Evolutionary conservation across 2,329 filamentous ascomycete genomes (phyloP).

Genomic region (Sclerotinia spermophila): DNA sequence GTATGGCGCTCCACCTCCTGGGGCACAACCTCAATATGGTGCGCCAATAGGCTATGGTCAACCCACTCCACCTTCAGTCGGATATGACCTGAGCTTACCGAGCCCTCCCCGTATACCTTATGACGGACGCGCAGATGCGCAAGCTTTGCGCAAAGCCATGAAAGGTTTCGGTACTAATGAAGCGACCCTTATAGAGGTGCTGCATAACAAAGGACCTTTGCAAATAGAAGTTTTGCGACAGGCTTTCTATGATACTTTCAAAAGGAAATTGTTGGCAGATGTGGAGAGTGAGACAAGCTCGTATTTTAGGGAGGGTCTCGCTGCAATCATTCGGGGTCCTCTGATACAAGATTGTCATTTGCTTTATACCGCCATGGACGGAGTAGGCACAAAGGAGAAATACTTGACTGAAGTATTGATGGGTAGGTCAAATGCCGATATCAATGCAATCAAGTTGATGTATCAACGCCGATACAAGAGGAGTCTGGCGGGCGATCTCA

Average conservation of each 20-base stretch:
- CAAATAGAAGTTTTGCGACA: conserved; percentile 67
- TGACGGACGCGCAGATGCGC: conserved; percentile 66
- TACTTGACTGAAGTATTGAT: conserved; percentile 85
- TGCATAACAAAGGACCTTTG: conserved; percentile 72
- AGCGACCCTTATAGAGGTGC: conserved; percentile 64
- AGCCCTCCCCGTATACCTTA: conserved; percentile 61
- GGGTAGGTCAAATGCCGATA: conserved; percentile 78
- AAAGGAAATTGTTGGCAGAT: conserved; percentile 69
- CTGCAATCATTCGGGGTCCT: conserved; percentile 75
- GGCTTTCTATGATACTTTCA: conserved; percentile 62
- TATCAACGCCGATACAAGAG: conserved; percentile 67
- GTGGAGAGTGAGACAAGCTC: conserved; percentile 73
- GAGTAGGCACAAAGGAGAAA: conserved; percentile 79
- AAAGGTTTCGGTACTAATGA: conserved; percentile 93
- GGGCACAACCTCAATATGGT: conserved; percentile 29
- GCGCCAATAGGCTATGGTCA: conserved; percentile 32
- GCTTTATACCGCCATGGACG: conserved; percentile 68
- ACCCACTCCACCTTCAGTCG: conserved; percentile 64
- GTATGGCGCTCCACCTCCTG: conserved; percentile 33
- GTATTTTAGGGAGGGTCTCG: conserved; percentile 70
- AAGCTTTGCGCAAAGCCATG: conserved; percentile 76
- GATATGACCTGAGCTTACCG: conserved; percentile 58
- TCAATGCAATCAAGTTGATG: conserved; percentile 77
- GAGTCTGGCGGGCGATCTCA: conserved; percentile 68
- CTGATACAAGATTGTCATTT: conserved; percentile 71